phyloP scores from a whole-genome alignment of 257 asterid species.

The Pogostemon cablin region DNA sequence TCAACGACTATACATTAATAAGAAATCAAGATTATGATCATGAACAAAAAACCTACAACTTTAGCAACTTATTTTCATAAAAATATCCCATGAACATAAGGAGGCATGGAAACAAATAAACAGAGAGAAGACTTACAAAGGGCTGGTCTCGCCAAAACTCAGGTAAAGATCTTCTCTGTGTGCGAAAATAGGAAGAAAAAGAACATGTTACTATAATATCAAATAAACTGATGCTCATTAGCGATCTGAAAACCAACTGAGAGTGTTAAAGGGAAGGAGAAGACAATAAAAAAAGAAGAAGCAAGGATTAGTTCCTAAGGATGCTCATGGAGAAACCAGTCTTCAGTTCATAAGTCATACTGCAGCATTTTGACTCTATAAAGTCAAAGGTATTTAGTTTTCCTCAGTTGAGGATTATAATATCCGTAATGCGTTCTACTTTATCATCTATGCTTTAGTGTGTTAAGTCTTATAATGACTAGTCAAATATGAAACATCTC shows the following conservation, averaged over 20 bases:
- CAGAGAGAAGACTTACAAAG: slow-evolving; percentile 60
- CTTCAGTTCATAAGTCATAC: not conserved
- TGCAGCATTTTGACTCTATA: slow-evolving; percentile 5
- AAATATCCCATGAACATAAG: slow-evolving; percentile 12
- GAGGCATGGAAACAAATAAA: slow-evolving; percentile 27
- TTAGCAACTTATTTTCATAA: not conserved
- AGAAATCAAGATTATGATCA: slow-evolving; percentile 12
- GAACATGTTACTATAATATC: slow-evolving; percentile 22
- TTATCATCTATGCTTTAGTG: slow-evolving; percentile 6
- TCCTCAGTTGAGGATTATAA: not conserved
- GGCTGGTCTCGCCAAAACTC: slow-evolving; percentile 95
- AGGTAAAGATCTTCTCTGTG: slow-evolving; percentile 89
- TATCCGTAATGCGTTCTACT: not conserved
- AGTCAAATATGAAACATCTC: slow-evolving; percentile 15
- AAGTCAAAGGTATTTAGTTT: slow-evolving; percentile 18
- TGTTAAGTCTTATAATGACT: not conserved
- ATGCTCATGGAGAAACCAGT: slow-evolving; percentile 13
- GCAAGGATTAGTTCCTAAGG: slow-evolving; percentile 16
- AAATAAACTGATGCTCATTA: slow-evolving; percentile 10
- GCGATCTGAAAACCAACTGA: slow-evolving; percentile 7
- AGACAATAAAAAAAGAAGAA: slow-evolving; percentile 21
- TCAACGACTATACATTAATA: not conserved
- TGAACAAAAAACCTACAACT: not conserved
- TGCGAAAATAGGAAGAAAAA: slow-evolving; percentile 16
- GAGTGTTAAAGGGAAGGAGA: slow-evolving; percentile 16